Percentiles rank a stretch among this genome's conserved stretches.
Evolutionary conservation across 1,284 basidiomycete genomes (phyloP).

Genomic region (Meira nashicola): DNA sequence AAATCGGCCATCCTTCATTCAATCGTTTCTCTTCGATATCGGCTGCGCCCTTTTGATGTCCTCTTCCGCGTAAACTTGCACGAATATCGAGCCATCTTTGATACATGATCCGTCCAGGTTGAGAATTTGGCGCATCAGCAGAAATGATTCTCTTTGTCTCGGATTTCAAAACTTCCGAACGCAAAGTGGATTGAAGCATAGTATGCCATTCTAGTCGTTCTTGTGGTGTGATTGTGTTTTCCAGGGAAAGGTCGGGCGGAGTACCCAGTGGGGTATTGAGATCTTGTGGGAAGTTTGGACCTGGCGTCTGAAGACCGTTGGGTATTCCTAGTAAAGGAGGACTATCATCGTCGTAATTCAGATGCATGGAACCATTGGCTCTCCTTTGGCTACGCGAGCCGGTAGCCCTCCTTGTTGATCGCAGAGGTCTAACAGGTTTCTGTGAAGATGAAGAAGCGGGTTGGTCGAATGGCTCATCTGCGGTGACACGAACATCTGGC

Average conservation of each 20-base stretch:
- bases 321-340: background rate
- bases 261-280: constrained; percentile 17
- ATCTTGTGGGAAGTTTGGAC: constrained; percentile 5
- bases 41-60: constrained; percentile 59
- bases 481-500: too few relatives aligned
- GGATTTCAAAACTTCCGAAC: constrained; percentile 48
- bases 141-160: constrained; percentile 54
- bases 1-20: constrained; percentile 73
- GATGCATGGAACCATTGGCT: background rate
- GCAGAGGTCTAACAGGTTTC: too few relatives aligned
- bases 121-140: constrained; percentile 44
- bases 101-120: constrained; percentile 47
- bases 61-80: constrained; percentile 69
- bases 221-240: constrained; percentile 21
- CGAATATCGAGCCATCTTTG: constrained; percentile 82
- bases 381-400: background rate
- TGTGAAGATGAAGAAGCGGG: too few relatives aligned
- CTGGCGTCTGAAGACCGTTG: constrained; percentile 11
- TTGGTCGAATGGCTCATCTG: too few relatives aligned
- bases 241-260: constrained; percentile 8
- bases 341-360: background rate
- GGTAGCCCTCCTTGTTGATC: too few relatives aligned
- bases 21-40: constrained; percentile 76
- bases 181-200: constrained; percentile 50
- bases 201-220: constrained; percentile 52